Conservation (phyloP, 2,329 filamentous ascomycete genomes). For the Trematosphaeria pertusa region DNA sequence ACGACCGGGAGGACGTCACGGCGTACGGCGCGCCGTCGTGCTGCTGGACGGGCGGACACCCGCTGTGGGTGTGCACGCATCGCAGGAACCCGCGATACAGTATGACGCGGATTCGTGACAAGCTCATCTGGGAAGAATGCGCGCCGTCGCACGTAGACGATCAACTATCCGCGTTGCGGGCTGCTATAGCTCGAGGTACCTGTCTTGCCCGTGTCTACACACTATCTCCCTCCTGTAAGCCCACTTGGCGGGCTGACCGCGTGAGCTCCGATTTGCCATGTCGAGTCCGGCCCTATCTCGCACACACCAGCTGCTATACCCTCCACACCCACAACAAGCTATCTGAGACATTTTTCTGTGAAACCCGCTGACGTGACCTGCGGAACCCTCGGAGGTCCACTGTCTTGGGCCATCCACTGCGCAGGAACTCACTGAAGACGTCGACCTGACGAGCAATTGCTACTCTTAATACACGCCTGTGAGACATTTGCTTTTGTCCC, state of each 20-base stretch:
- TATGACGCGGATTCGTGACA: constrained; percentile 8
- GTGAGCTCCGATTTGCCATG: constrained; percentile 42
- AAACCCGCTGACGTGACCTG: constrained; percentile 37
- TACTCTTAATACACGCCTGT: background rate
- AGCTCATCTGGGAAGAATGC: constrained; percentile 18
- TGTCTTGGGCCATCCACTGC: constrained; percentile 17
- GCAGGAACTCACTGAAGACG: constrained; percentile 6
- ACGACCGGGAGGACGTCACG: constrained; percentile 21
- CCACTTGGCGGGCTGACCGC: constrained; percentile 34
- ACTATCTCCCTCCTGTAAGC: constrained; percentile 20
- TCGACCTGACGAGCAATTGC: background rate
- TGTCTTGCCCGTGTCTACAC: constrained; percentile 21
- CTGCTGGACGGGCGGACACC: background rate
- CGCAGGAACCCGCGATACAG: background rate
- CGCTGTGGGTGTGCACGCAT: background rate
- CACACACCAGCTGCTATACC: background rate
- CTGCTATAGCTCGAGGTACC: constrained; percentile 17
- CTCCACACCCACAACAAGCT: constrained; percentile 18
- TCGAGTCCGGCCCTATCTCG: constrained; percentile 31
- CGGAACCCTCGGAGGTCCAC: constrained; percentile 25
- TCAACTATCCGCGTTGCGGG: constrained; percentile 4
- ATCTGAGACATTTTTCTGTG: constrained; percentile 28
- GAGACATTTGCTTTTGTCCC: constrained; percentile 16
- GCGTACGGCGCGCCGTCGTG: constrained; percentile 3
- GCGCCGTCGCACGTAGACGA: constrained; percentile 34